Conservation (phyloP, 2,329 filamentous ascomycete species). For the Chaetomiaceae sp. region DNA sequence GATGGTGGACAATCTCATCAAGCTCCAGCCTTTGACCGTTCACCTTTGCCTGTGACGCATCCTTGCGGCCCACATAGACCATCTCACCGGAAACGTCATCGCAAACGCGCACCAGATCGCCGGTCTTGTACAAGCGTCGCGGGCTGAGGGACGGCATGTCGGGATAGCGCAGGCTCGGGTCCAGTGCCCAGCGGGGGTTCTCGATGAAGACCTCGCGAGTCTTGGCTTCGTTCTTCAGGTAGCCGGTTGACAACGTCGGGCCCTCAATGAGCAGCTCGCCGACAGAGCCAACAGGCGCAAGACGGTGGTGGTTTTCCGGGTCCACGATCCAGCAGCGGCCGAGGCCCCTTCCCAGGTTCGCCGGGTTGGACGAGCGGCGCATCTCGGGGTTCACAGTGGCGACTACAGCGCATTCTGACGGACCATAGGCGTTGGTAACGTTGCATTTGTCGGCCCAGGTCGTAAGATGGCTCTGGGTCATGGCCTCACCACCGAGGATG, state of each 20-base stretch:
- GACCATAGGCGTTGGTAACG: constrained; percentile 26
- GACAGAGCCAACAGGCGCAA: constrained; percentile 21
- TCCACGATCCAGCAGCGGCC: constrained; percentile 33
- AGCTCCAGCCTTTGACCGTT: constrained; percentile 29
- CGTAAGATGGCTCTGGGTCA: constrained; percentile 23
- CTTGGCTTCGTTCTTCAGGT: constrained; percentile 31
- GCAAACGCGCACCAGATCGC: constrained; percentile 27
- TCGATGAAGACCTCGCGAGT: constrained; percentile 44
- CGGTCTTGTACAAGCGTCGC: constrained; percentile 43
- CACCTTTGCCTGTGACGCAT: constrained; percentile 25
- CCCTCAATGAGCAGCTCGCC: constrained; percentile 26
- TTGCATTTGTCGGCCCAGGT: constrained; percentile 44
- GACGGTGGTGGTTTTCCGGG: constrained; percentile 25
- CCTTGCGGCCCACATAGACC: constrained; percentile 24
- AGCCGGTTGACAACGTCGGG: constrained; percentile 19
- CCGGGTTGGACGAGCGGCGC: constrained; percentile 14
- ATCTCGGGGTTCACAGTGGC: constrained; percentile 17
- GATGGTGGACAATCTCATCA: constrained; percentile 42
- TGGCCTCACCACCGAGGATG: constrained; percentile 45
- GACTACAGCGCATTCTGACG: constrained; percentile 41
- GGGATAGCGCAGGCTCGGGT: neutral
- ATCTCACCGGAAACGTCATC: constrained; percentile 23
- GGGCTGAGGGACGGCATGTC: constrained; percentile 42
- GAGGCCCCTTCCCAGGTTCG: constrained; percentile 36
- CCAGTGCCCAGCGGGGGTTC: constrained; percentile 35